These are phyloP conservation scores for Thraustochytrium striatum DNA, from an alignment of 352 stramenopile species.

Conservation along the genomic window DNA sequence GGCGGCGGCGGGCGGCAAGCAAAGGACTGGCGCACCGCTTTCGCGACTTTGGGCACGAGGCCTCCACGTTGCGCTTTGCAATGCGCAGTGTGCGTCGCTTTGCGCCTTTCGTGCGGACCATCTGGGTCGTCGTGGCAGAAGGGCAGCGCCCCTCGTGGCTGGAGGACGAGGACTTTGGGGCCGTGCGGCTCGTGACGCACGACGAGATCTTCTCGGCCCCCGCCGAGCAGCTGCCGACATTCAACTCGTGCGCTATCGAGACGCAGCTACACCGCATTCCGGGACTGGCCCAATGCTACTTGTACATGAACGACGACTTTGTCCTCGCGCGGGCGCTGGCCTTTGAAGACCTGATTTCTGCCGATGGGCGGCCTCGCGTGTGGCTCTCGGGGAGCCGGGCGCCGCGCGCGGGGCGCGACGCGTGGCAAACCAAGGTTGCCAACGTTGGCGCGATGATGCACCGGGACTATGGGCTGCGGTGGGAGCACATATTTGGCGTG, in stretches of 20 bases:
- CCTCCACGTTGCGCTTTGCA: conserved; percentile 6
- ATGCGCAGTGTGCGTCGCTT: neutral
- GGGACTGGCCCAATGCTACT: conserved; percentile 9
- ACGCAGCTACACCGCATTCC: conserved; percentile 23
- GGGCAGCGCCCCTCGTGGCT: conserved; percentile 14
- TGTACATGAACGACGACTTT: conserved; percentile 46
- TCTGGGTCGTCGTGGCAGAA: conserved; percentile 6
- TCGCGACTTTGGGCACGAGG: neutral
- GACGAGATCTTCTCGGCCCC: conserved; percentile 9
- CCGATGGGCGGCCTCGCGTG: neutral
- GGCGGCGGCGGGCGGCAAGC: neutral
- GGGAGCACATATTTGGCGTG: conserved; percentile 32
- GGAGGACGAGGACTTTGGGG: neutral
- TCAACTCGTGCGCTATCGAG: conserved; percentile 44
- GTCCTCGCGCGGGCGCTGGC: neutral
- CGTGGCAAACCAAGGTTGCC: conserved; percentile 36
- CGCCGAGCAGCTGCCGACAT: neutral
- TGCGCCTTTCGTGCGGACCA: neutral
- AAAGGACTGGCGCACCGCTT: conserved; percentile 7
- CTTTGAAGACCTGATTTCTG: conserved; percentile 13
- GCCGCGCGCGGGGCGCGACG: neutral
- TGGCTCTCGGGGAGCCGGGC: neutral
- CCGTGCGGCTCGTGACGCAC: conserved; percentile 22
- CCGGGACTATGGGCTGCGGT: neutral
- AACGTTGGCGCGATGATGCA: conserved; percentile 46